Base-by-base conservation (phyloP, 495 filamentous ascomycete genomes). In the Ramalina peruviana region DNA sequence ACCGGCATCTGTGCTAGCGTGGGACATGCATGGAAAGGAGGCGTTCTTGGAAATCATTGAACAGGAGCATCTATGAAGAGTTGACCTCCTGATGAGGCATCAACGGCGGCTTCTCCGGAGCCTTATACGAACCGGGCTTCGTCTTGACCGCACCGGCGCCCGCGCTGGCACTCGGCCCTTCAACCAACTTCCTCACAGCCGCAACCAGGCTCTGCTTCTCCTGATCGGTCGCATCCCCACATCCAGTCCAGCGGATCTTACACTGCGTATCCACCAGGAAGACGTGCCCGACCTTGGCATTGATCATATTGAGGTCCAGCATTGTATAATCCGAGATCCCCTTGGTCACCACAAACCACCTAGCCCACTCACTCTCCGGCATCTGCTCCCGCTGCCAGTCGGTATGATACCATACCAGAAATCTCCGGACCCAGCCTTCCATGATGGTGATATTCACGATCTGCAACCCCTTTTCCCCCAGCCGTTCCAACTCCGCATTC, bases 191-290 rank as follows among this genome's bases (percentile, higher is more conserved):
- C 61, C 62, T 71, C 43, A 88, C 47, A 1, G 83, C 83, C 57
- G 71, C 81, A 9, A 81, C 78, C 57, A 99, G 57, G 3, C 78
- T 74, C 48, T 82, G 77, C 61, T 73, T 74, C 71, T 97, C 92
- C 17, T 70, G 73, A 4, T 65, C 70, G 41, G 80, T 72, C 13
- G 85, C 82, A 37, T 70, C 63, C n/a, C 87, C 92, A 64, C 87
- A 89, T 3, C 85, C 92, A 0, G 90, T 92, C 92, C 92, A 99
- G 33, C 92, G 76, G 52, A 99, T 96, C 67, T 75, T 82, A 66
- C 86, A 93, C 42, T 87, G 67, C 56, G 78, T 70, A 67, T 99
- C 92, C 51, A 99, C 65, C 49, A 99, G 71, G 67, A 94, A 99
- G 23, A 88, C 85, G 70, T 96, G 96, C 12, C 93, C 93, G 11